Conservation (phyloP, 176 grass and related monocot species). For the sorghum (Sorghum bicolor) region DNA sequence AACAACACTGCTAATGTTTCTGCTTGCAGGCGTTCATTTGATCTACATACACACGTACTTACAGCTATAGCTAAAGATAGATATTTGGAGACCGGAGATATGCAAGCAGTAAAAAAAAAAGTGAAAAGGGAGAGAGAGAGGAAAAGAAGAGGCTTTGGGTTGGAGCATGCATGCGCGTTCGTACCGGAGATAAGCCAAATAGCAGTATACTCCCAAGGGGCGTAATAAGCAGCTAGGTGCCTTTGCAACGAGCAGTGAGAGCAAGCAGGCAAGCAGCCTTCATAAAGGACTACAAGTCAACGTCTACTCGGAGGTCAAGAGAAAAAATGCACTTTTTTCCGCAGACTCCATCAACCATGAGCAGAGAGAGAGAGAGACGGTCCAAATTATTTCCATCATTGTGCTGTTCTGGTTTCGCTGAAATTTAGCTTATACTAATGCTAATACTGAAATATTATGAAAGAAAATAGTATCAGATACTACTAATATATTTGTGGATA, state of each 20-base stretch:
- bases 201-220: too few species aligned
- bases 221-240: background rate
- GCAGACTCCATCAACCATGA: background rate
- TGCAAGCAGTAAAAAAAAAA: constrained; percentile 39
- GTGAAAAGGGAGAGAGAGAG: background rate
- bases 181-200: too few species aligned
- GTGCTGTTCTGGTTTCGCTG: too few species aligned
- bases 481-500: too few species aligned
- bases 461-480: too few species aligned
- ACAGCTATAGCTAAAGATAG: background rate
- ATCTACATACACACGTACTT: background rate
- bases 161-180: background rate
- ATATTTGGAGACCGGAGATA: background rate
- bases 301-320: background rate
- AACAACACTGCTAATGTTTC: background rate
- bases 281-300: background rate
- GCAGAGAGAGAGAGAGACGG: too few species aligned
- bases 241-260: background rate
- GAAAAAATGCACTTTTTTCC: background rate
- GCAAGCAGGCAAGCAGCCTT: background rate
- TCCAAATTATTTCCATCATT: too few species aligned
- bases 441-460: too few species aligned
- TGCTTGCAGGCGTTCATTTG: background rate
- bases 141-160: background rate
- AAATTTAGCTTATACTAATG: too few species aligned